These are phyloP conservation scores for Monosporozyma siamensis DNA, from an alignment of 805 yeast genomes.

Conservation along the genomic window DNA sequence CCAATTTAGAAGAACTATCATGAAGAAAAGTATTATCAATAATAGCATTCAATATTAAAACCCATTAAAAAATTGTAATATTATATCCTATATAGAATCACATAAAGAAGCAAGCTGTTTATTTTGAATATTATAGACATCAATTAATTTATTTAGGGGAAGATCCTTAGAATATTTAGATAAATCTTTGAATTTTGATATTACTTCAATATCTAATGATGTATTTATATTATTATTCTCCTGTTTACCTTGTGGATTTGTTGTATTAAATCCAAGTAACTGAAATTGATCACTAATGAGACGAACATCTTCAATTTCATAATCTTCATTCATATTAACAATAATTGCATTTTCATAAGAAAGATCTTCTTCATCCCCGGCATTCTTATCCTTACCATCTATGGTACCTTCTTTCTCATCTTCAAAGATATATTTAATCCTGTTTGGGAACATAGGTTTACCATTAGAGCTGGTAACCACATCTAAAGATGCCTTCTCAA, in stretches of 20 bases:
- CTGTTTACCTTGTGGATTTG: not conserved
- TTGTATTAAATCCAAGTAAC: conserved; percentile 13
- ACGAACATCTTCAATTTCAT: conserved; percentile 15
- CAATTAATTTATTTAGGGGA: conserved; percentile 18
- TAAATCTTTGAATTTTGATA: conserved; percentile 22
- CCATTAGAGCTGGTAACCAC: not conserved
- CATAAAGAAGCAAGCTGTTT: conserved; percentile 16
- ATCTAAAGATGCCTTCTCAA: no score
- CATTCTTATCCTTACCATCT: no score
- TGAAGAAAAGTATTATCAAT: no score
- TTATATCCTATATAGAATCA: conserved; percentile 9
- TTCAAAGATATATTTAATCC: conserved; percentile 25
- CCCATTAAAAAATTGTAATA: no score
- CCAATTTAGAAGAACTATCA: conserved; percentile 46
- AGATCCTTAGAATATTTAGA: conserved; percentile 8
- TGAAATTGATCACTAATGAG: conserved; percentile 24
- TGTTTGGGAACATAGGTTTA: conserved; percentile 20
- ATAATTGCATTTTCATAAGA: conserved; percentile 23
- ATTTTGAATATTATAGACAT: conserved; percentile 21
- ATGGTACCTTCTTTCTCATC: conserved; percentile 24
- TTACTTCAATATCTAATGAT: conserved; percentile 16
- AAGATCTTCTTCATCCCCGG: conserved; percentile 6
- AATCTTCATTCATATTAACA: conserved; percentile 15
- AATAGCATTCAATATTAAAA: no score
- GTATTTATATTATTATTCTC: not conserved